Evolutionary conservation across 177 flowering plant genomes (phyloP).

Genomic region (Tripterygium wilfordii): DNA sequence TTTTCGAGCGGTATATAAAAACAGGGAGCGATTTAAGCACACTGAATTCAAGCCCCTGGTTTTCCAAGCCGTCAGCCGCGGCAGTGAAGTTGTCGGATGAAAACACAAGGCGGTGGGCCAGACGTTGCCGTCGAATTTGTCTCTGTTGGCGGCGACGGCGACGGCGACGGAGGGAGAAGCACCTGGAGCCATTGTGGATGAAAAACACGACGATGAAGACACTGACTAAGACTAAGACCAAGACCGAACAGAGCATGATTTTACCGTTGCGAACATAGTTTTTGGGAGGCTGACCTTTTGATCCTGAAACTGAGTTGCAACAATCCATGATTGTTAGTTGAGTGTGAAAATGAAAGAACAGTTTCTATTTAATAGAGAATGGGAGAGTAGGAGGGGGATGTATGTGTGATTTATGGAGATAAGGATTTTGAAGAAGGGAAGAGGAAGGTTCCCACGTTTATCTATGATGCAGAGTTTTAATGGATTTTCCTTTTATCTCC

Average conservation of each 20-base stretch:
- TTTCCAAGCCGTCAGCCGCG: neutral
- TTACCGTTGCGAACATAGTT: slow-evolving; percentile 24
- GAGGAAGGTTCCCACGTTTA: too few relatives aligned
- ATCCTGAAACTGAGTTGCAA: too few relatives aligned
- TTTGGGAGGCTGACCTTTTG: neutral
- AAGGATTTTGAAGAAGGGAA: too few relatives aligned
- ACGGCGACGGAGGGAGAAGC: slow-evolving; percentile 9
- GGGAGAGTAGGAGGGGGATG: neutral
- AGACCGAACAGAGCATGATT: slow-evolving; percentile 22
- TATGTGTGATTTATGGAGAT: too few relatives aligned
- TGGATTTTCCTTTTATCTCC: too few relatives aligned
- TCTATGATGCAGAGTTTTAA: too few relatives aligned
- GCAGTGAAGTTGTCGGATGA: neutral
- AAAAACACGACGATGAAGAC: slow-evolving; percentile 9
- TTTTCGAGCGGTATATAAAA: slow-evolving; percentile 12
- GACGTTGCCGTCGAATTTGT: neutral
- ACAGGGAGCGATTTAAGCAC: slow-evolving; percentile 18
- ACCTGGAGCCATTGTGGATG: slow-evolving; percentile 16
- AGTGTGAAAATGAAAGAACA: neutral
- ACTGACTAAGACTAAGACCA: slow-evolving; percentile 17
- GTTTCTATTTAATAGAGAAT: neutral
- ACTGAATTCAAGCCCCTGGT: slow-evolving; percentile 13
- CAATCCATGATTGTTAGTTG: too few relatives aligned
- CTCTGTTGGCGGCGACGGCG: slow-evolving; percentile 8
- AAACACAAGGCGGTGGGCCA: neutral